Base-by-base conservation (phyloP, 2,329 filamentous ascomycete species). In the Cercospora janseana region DNA sequence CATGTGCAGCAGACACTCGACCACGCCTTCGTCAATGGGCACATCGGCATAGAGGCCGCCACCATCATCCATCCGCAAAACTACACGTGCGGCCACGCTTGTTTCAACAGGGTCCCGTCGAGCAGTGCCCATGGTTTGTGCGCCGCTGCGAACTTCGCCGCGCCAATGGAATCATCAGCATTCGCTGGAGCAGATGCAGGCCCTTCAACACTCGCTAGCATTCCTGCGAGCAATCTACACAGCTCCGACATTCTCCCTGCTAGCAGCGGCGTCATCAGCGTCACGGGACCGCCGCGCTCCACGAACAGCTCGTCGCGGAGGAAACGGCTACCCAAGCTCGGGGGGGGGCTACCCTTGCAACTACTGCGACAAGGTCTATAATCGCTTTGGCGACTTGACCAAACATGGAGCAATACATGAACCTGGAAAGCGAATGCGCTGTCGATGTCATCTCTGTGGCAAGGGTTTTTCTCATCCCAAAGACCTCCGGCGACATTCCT, bases 171-270 rank as follows among this genome's bases (percentile, higher is more conserved):
- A 21, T 21, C 16, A 21, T 12, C 26, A n/a, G 18, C 26, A 18
- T n/a, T 15, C 9, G 24, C 15, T 20, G 16, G 27, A 18, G 10
- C 16, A 24, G 28, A 15, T 20, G 13, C 42, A 45, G 18, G 23
- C 16, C 12, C 28, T 16, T 21, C 21, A 13, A 34, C 18, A 21
- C 18, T 23, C 16, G 42, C 42, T 24, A 13, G 42, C 42, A 32
- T 32, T 31, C 40, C 42, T 24, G 18, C 9, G 18, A 23, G 27
- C 42, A 24, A 24, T 32, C 10, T 32, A 32, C 13, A 20, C 42
- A 45, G 27, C 27, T 3, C 42, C 42, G 42, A 45, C 16, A 20
- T 45, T 45, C 27, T 32, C 9, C 42, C 41, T 45, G 20, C n/a
- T 6, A 45, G 20, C 21, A 38, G 34, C 34, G 24, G 18, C 34